phyloP scores from a whole-genome alignment of 257 asterid genomes.

The Linderniella brevidens region DNA sequence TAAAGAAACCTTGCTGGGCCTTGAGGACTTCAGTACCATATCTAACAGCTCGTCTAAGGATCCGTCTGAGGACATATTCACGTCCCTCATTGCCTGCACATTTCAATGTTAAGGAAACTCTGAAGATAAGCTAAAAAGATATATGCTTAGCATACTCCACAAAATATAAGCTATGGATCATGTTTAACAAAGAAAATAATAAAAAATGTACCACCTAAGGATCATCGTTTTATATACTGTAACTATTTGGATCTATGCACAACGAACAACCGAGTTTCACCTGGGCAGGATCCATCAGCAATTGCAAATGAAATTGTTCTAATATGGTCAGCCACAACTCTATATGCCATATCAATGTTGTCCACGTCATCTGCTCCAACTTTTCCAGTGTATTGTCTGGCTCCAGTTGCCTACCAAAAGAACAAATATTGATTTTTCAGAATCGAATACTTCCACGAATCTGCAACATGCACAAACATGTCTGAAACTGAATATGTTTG shows the following conservation, averaged over 20 bases:
- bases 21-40: constrained; percentile 92
- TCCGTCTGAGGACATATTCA: constrained; percentile 88
- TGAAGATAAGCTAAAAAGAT: not conserved
- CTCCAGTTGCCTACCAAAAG: constrained; percentile 56
- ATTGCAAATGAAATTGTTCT: constrained; percentile 94
- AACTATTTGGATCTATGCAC: too few species aligned
- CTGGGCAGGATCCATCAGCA: constrained; percentile 99
- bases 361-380: constrained; percentile 85
- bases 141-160: too few species aligned
- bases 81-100: constrained; percentile 92
- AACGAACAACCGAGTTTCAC: constrained; percentile 14
- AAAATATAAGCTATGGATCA: too few species aligned
- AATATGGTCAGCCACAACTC: constrained; percentile 97
- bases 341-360: constrained; percentile 85
- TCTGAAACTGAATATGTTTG: not conserved
- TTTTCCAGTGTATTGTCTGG: constrained; percentile 64
- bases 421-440: constrained; percentile 1
- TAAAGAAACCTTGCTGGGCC: constrained; percentile 77
- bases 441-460: too few species aligned
- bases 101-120: not conserved
- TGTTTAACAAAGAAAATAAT: too few species aligned
- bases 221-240: too few species aligned
- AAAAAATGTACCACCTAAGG: too few species aligned
- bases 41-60: constrained; percentile 94
- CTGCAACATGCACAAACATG: too few species aligned